Base-by-base conservation (phyloP, 1,284 basidiomycete species). In the Ganoderma leucocontextum region DNA sequence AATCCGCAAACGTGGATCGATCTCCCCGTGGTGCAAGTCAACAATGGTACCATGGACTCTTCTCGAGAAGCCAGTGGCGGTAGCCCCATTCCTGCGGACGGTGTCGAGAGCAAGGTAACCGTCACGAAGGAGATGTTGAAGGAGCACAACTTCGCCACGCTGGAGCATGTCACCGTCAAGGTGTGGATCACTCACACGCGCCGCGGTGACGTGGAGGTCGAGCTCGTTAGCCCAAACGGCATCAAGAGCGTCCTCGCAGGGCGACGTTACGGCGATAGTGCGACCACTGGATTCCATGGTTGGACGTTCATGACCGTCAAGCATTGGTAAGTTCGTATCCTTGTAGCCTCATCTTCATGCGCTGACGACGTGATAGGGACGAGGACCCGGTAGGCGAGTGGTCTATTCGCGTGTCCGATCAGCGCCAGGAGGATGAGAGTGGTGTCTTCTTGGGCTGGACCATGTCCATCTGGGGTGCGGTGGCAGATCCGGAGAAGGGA, bases 301-400 rank as follows among this genome's bases (percentile, higher is more conserved):
- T 99, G 98, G 98, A 93, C 89, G 25, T 99, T 99, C 79, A 99
- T 99, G 97, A 90, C 91, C 33, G 89, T 99, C 66, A 99, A 99
- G 81, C 98, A 99, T 79, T 99, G 98, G 98, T 96, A 69, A 77
- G 90, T 81, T 35, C 10, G 2, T 42, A 9, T 17, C n/a, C 8
- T 25, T 36, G n/a, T 8, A 8, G 6, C 13, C 22, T 12, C 13
- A 22, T 42, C 6, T 13, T 8, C n/a, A 22, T 9, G 36, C 22
- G n/a, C 5, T 41, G 58, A 60, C 38, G 10, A 17, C 12, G 9
- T 44, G 47, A 55, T 73, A 97, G 95, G 96, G 96, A 93, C 60
- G 98, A 99, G 82, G 86, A 94, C 76, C 94, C 97, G 0, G 80
- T 96, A n/a, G 98, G 98, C 17, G 88, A 91, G 8, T 99, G 98